phyloP scores from a whole-genome alignment of 805 yeast genomes.

The Schizosaccharomyces osmophilus region DNA sequence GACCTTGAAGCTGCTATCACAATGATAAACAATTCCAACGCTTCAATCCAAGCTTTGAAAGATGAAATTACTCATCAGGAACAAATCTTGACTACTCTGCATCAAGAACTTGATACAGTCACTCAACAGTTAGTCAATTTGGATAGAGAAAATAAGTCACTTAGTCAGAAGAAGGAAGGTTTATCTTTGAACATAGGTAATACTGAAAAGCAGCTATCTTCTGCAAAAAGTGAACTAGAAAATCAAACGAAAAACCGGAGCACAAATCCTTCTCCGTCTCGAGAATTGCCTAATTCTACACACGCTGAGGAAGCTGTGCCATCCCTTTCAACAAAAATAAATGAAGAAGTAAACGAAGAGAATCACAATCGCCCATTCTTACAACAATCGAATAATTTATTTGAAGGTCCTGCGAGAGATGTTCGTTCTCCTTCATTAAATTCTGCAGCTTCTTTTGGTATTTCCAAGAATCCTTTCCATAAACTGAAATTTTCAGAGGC shows the following conservation, averaged over 20 bases:
- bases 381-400: background rate
- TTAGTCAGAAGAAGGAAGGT: background rate
- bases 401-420: background rate
- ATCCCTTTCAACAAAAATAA: background rate
- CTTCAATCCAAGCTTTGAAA: background rate
- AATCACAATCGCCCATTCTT: background rate
- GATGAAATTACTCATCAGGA: background rate
- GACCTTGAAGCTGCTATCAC: constrained; percentile 22
- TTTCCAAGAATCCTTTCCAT: background rate
- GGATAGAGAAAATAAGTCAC: background rate
- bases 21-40: background rate
- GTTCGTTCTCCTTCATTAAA: background rate
- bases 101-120: background rate
- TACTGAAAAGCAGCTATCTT: background rate
- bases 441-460: background rate
- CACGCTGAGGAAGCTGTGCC: background rate
- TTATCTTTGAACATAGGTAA: background rate
- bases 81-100: background rate
- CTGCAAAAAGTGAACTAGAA: background rate
- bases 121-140: background rate
- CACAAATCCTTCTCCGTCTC: background rate
- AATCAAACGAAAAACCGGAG: background rate
- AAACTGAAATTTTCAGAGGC: background rate
- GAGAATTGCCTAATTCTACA: too few relatives aligned
- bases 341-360: background rate